phyloP scores from a whole-genome alignment of 805 yeast species.

The Metschnikowia cerradonensis region DNA sequence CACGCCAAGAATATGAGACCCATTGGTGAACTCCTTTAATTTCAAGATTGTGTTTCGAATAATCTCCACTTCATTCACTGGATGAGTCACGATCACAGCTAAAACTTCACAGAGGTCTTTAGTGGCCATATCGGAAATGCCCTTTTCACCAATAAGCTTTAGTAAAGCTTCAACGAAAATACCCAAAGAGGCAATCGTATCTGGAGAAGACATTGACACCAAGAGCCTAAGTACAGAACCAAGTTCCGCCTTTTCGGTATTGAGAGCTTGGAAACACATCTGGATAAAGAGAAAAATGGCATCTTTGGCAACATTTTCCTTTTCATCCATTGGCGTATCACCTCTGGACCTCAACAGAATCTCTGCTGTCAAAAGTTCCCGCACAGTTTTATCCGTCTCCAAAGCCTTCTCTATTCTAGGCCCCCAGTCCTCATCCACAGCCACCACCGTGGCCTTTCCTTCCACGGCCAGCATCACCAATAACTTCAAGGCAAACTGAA shows the following conservation, averaged over 20 bases:
- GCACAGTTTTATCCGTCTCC: constrained; percentile 54
- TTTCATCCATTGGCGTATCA: constrained; percentile 17
- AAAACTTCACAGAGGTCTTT: constrained; percentile 40
- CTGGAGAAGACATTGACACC: constrained; percentile 29
- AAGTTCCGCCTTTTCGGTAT: constrained; percentile 24
- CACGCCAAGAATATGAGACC: constrained; percentile 23
- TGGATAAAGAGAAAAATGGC: constrained; percentile 23
- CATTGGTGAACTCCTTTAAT: neutral
- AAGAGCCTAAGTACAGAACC: constrained; percentile 35
- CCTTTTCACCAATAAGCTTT: constrained; percentile 20
- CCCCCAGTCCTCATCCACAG: constrained; percentile 72
- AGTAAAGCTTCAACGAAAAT: constrained; percentile 21
- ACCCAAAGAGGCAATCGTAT: constrained; percentile 21
- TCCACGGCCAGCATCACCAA: constrained; percentile 61
- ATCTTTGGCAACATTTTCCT: constrained; percentile 11
- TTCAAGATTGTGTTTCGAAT: neutral
- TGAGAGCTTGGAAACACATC: constrained; percentile 35
- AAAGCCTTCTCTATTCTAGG: constrained; percentile 65
- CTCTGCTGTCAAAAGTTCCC: constrained; percentile 20
- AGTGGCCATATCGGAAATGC: constrained; percentile 21
- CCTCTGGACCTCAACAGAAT: constrained; percentile 15
- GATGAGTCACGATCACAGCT: constrained; percentile 49
- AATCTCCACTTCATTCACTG: constrained; percentile 13
- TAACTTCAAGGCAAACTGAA: constrained; percentile 53
- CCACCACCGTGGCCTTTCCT: constrained; percentile 52